Conservation (phyloP, 305 asterid genomes). For the Ilex paraguariensis region DNA sequence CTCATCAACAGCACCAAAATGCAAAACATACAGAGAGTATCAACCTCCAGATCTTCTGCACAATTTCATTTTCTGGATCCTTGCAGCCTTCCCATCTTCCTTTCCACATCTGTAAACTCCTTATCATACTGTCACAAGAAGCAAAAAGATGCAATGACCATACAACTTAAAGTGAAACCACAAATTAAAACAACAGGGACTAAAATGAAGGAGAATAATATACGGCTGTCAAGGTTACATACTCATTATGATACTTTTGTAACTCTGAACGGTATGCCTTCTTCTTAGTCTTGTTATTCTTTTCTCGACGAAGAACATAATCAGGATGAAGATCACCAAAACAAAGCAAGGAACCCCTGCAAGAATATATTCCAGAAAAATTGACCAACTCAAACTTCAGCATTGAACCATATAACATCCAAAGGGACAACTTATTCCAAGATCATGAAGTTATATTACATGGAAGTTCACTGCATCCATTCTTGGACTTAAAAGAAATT, state of each 20-base stretch:
- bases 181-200: conserved; percentile 2
- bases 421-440: too few relatives aligned
- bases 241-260: conserved; percentile 72
- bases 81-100: conserved; percentile 30
- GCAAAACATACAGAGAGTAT: background rate
- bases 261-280: conserved; percentile 54
- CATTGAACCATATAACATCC: too few relatives aligned
- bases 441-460: too few relatives aligned
- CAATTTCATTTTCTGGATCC: conserved; percentile 35
- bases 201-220: background rate
- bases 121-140: conserved; percentile 34
- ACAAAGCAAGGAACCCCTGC: conserved; percentile 85
- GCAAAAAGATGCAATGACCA: conserved; percentile 18
- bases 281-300: conserved; percentile 51
- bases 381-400: too few relatives aligned
- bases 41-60: conserved; percentile 31
- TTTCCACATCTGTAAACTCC: conserved; percentile 30
- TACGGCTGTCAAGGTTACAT: conserved; percentile 17
- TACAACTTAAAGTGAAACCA: conserved; percentile 12
- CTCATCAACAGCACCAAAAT: too few relatives aligned
- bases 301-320: conserved; percentile 49
- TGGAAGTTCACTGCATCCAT: too few relatives aligned
- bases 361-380: conserved; percentile 4
- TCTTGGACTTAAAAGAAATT: too few relatives aligned
- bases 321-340: conserved; percentile 85